These are phyloP conservation scores for Cyclotella kingstonii DNA, from an alignment of 108 stramenopile species.

Conservation along the genomic window DNA sequence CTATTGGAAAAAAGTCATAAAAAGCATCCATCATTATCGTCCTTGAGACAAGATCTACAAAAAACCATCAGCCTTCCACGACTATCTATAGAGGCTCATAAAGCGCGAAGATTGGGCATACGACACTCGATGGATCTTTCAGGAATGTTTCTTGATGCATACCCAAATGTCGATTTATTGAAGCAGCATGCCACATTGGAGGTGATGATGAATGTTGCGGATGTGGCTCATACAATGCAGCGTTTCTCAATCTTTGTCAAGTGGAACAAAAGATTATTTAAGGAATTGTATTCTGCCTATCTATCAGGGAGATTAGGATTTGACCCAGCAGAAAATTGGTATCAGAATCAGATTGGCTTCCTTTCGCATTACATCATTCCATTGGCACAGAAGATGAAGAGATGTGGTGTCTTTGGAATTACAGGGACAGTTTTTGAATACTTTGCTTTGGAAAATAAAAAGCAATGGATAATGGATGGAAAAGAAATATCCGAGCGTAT, in stretches of 20 bases:
- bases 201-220: conserved; percentile 53
- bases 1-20: too few species aligned
- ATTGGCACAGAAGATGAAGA: conserved; percentile 36
- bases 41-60: too few species aligned
- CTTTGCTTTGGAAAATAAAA: conserved; percentile 39
- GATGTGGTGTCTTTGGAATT: conserved; percentile 38
- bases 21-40: too few species aligned
- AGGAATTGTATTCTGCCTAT: conserved; percentile 45
- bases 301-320: conserved; percentile 7
- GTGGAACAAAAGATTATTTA: conserved; percentile 53
- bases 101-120: conserved; percentile 22
- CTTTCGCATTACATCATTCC: conserved; percentile 50
- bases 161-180: conserved; percentile 17
- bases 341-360: conserved; percentile 50
- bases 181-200: conserved; percentile 49
- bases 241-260: conserved; percentile 53
- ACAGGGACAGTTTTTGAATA: conserved; percentile 37
- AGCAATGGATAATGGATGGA: conserved; percentile 34
- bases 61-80: too few species aligned
- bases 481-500: conserved; percentile 29
- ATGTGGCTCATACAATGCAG: conserved; percentile 61
- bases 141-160: conserved; percentile 34
- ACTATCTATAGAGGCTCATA: too few species aligned
- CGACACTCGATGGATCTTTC: conserved; percentile 37
- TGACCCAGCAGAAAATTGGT: conserved; percentile 50